These are phyloP conservation scores for Verticillium dahliae DNA, from an alignment of 2,329 filamentous ascomycete species.

Conservation along the genomic window DNA sequence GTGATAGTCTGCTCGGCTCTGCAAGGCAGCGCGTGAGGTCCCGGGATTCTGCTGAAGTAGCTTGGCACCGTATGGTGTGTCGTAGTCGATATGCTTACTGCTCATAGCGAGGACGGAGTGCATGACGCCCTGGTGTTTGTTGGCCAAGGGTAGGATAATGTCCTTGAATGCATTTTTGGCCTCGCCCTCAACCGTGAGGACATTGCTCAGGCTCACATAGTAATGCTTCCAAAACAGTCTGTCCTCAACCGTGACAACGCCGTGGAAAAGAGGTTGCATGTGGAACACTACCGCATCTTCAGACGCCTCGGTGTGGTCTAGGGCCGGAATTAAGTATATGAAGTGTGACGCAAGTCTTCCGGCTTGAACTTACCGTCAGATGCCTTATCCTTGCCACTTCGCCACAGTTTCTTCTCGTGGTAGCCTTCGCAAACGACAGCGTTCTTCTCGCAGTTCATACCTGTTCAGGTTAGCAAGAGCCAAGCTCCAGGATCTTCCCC, in stretches of 20 bases:
- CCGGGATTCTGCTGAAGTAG: slow-evolving; percentile 42
- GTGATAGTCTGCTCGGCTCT: slow-evolving; percentile 47
- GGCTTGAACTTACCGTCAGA: slow-evolving; percentile 51
- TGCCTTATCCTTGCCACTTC: slow-evolving; percentile 70
- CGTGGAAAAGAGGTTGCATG: slow-evolving; percentile 65
- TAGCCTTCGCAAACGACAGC: slow-evolving; percentile 89
- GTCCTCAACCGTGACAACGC: slow-evolving; percentile 74
- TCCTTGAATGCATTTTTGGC: slow-evolving; percentile 80
- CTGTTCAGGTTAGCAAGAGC: slow-evolving; percentile 29
- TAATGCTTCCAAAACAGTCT: slow-evolving; percentile 80
- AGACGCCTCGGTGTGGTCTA: slow-evolving; percentile 2
- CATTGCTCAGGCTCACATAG: slow-evolving; percentile 68
- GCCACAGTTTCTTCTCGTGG: slow-evolving; percentile 80
- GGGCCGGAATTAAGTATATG: not conserved
- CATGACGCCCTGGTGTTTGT: slow-evolving; percentile 76
- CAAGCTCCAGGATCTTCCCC: not conserved
- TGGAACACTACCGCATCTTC: slow-evolving; percentile 33
- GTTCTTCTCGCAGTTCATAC: slow-evolving; percentile 88
- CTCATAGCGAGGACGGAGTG: slow-evolving; percentile 82
- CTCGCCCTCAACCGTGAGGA: slow-evolving; percentile 76
- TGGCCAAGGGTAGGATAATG: slow-evolving; percentile 74
- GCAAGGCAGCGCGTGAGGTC: slow-evolving; percentile 38
- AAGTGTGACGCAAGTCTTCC: not conserved
- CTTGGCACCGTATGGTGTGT: slow-evolving; percentile 48
- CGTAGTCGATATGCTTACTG: slow-evolving; percentile 65